phyloP scores from a whole-genome alignment of 2,329 filamentous ascomycete genomes.

The Zalaria sp. region DNA sequence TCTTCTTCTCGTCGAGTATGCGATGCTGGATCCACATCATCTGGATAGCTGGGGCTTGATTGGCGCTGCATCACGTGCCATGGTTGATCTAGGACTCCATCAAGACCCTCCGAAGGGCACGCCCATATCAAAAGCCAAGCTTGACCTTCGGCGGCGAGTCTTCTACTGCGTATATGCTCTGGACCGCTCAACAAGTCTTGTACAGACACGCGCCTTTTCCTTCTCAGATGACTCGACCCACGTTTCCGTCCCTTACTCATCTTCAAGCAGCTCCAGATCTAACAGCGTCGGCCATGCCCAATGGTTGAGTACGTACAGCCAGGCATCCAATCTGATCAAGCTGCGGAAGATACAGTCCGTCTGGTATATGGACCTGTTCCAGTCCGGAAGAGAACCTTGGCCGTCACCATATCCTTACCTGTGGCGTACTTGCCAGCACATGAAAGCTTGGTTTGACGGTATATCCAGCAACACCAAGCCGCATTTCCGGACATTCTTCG shows the following conservation, averaged over 20 bases:
- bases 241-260: constrained; percentile 56
- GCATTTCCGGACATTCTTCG: constrained; percentile 61
- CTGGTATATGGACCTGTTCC: constrained; percentile 83
- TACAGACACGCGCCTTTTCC: constrained; percentile 75
- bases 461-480: constrained; percentile 52
- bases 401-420: constrained; percentile 56
- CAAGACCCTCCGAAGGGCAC: constrained; percentile 71
- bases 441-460: constrained; percentile 69
- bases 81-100: constrained; percentile 82
- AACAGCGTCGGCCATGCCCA: constrained; percentile 26
- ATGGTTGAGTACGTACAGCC: constrained; percentile 46
- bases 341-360: constrained; percentile 74
- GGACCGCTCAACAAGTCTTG: constrained; percentile 81
- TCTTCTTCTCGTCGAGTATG: constrained; percentile 74
- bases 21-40: constrained; percentile 76
- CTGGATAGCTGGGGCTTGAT: constrained; percentile 93
- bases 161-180: constrained; percentile 87
- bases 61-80: constrained; percentile 74
- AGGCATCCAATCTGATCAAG: constrained; percentile 65
- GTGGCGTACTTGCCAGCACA: constrained; percentile 61
- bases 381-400: constrained; percentile 56
- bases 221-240: constrained; percentile 82
- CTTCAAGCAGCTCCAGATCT: constrained; percentile 27
- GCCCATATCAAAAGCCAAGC: constrained; percentile 49
- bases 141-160: constrained; percentile 68